phyloP scores from a whole-genome alignment of 768 basidiomycete genomes.

The Lenzites betulinus region DNA sequence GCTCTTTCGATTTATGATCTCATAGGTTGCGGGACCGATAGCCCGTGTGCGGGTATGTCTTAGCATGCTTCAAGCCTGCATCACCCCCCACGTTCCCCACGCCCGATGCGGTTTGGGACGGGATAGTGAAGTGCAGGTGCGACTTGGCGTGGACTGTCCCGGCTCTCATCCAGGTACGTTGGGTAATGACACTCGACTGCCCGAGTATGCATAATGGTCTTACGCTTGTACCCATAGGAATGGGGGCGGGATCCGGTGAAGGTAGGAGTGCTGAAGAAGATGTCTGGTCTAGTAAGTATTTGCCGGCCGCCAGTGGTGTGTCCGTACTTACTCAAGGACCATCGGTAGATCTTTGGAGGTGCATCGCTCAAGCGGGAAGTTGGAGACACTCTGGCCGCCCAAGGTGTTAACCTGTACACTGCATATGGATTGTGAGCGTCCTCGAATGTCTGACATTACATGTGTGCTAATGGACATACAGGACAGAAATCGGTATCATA shows the following conservation, averaged over 20 bases:
- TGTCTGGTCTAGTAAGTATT: conserved; percentile 3
- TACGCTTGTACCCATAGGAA: neutral
- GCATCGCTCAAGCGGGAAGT: conserved; percentile 39
- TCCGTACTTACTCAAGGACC: neutral
- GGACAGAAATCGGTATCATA: conserved; percentile 15
- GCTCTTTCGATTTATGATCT: neutral
- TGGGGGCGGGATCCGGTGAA: conserved; percentile 25
- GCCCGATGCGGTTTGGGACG: conserved; percentile 24
- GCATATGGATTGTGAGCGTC: conserved; percentile 45
- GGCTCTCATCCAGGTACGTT: conserved; percentile 30
- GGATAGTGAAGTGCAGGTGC: conserved; percentile 7
- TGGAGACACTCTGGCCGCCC: conserved; percentile 36
- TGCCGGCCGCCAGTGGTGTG: no score
- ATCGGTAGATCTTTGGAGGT: conserved; percentile 38
- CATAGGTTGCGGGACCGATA: neutral
- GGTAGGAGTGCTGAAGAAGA: conserved; percentile 11
- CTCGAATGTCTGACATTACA: no score
- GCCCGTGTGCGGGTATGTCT: conserved; percentile 19
- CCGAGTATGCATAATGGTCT: no score
- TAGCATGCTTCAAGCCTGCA: conserved; percentile 25
- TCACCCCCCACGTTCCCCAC: conserved; percentile 26
- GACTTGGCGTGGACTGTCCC: conserved; percentile 27
- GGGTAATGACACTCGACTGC: no score
- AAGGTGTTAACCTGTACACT: conserved; percentile 36
- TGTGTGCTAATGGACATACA: no score